Evolutionary conservation across 306 rosid species (phyloP).

Genomic region (Rosa lucieae): DNA sequence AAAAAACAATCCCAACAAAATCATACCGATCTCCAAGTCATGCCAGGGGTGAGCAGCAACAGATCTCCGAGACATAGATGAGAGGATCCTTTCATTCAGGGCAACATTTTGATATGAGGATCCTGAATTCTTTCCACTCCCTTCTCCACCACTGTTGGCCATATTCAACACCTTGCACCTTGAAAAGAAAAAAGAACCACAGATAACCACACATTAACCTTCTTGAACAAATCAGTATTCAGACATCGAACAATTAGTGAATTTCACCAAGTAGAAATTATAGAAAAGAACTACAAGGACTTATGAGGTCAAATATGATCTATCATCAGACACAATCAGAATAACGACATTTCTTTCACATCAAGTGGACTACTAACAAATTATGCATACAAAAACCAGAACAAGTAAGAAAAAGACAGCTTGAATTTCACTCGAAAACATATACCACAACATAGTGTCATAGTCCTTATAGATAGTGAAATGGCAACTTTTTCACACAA

Average conservation of each 20-base stretch:
- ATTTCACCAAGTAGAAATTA: not conserved
- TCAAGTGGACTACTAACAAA: not conserved
- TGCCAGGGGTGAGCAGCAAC: slow-evolving; percentile 99
- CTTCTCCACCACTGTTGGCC: slow-evolving; percentile 55
- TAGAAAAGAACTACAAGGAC: not conserved
- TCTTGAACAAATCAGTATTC: slow-evolving; percentile 7
- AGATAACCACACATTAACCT: not conserved
- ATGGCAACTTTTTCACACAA: not conserved
- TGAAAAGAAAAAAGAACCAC: slow-evolving; percentile 9
- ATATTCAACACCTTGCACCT: slow-evolving; percentile 39
- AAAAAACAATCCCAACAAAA: not conserved
- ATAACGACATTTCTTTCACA: not conserved
- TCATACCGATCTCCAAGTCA: slow-evolving; percentile 84
- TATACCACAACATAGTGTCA: not conserved
- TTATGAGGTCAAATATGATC: not conserved
- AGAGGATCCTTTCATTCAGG: slow-evolving; percentile 88
- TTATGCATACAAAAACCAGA: not conserved
- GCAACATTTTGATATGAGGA: slow-evolving; percentile 18
- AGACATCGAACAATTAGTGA: slow-evolving; percentile 15
- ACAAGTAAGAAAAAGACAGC: not conserved
- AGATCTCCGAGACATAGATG: slow-evolving; percentile 80
- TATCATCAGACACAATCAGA: not conserved
- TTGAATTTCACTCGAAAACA: not conserved
- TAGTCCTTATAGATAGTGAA: not conserved
- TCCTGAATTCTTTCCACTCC: slow-evolving; percentile 38